phyloP scores from a whole-genome alignment of 805 yeast genomes.

The Hanseniaspora occidentalis region DNA sequence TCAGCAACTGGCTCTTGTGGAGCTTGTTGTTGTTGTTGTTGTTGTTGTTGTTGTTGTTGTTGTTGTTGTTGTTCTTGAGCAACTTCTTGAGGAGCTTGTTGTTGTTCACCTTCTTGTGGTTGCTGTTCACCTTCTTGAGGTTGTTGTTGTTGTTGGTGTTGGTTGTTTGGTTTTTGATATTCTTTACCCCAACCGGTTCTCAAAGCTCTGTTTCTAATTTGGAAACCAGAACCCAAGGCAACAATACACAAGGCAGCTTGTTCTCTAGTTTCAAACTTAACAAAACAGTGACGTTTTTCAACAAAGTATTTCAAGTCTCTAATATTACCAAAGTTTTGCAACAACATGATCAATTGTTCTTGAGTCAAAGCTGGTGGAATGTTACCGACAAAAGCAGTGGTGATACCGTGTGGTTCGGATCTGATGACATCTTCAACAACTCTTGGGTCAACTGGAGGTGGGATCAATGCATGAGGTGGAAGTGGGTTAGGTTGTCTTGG shows the following conservation, averaged over 20 bases:
- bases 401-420: slow-evolving; percentile 57
- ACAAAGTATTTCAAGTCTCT: slow-evolving; percentile 71
- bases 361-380: slow-evolving; percentile 67
- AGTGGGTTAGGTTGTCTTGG: slow-evolving; percentile 6
- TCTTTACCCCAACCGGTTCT: slow-evolving; percentile 85
- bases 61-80: slow-evolving; percentile 6
- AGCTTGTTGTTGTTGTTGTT: slow-evolving; percentile 4
- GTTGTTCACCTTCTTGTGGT: slow-evolving; percentile 1
- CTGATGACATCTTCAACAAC: slow-evolving; percentile 58
- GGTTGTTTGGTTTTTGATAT: slow-evolving; percentile 25
- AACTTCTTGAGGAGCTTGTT: slow-evolving; percentile 9
- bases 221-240: slow-evolving; percentile 53
- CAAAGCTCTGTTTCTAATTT: slow-evolving; percentile 63
- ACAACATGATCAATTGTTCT: slow-evolving; percentile 55
- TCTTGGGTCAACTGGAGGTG: slow-evolving; percentile 33
- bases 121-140: slow-evolving; percentile 3
- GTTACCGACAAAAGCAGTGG: slow-evolving; percentile 81
- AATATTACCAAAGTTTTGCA: slow-evolving; percentile 72
- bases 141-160: slow-evolving; percentile 11
- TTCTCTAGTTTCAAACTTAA: slow-evolving; percentile 76
- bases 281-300: slow-evolving; percentile 80
- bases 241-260: slow-evolving; percentile 81
- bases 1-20: too few relatives aligned
- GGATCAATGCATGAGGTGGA: slow-evolving; percentile 18
- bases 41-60: slow-evolving; percentile 6